Evolutionary conservation across 2,329 filamentous ascomycete species (phyloP), one percentile per base, ranked within the genome.

Genomic region (Diaporthe sp.): DNA sequence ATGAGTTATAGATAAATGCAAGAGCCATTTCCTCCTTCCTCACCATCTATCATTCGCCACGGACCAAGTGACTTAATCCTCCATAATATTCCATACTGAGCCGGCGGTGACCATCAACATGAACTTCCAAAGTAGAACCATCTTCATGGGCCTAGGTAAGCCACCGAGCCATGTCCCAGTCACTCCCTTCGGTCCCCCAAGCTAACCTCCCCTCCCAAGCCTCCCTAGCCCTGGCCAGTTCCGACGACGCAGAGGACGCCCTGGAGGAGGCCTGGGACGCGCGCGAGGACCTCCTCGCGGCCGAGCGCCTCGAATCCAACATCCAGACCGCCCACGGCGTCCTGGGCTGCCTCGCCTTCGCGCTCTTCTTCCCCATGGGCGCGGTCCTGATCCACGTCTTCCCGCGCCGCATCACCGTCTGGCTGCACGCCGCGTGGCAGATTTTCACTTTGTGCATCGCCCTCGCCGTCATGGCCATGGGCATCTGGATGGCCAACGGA

Each of bases 341-440:
- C 28, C 31, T 79, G 34, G 79, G 78, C 77, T 74, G 71, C 3
- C 12, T 76, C n/a, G 77, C 75, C 8, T 79, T 79, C 28, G 34
- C 79, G 28, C 68, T 77, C 15, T 49, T 78, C 37, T 79, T 79
- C 53, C 79, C 79, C 15, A 49, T 78, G 6, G 79, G 78, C 3
- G 77, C 73, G 17, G 53, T 79, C 3, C 22, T 77, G 3, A 77
- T 79, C 28, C 74, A 77, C 46, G 34, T 72, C 13, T 44, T 85
- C 0, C 83, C 84, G 0, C 82, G 85, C 9, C 79, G 82, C 15
- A 76, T 83, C n/a, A 79, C 83, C 6, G 80, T 86, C 76, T 80
- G 83, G 79, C 69, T 82, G n/a, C 87, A 89, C 79, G 87, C 81
- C n/a, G 28, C 81, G 1, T 81, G 82, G 28, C 87, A 89, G 79